Percentiles rank a stretch among this genome's conserved stretches.
Evolutionary conservation across 108 stramenopile species (phyloP).

Genomic region (Aureococcus anophagefferens): DNA sequence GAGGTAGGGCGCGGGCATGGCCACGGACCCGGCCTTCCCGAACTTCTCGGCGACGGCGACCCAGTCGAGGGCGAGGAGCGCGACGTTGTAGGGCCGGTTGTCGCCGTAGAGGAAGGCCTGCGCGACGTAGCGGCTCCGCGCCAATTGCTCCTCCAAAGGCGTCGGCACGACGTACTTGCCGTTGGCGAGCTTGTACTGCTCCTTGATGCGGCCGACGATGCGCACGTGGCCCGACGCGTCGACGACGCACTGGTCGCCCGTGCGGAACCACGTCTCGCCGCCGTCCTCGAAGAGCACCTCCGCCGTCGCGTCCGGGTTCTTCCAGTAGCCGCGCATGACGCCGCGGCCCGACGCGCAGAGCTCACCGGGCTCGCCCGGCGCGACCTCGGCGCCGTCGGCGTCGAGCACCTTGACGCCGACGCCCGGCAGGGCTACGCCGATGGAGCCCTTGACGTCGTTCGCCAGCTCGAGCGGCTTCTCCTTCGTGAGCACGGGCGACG

Average conservation of each 20-base stretch:
- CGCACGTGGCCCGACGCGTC: not conserved
- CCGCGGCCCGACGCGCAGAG: constrained; percentile 56
- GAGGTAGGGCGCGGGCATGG: not conserved
- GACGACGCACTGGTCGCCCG: not conserved
- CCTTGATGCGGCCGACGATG: constrained; percentile 44
- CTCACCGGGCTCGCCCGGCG: constrained; percentile 74
- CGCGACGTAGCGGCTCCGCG: constrained; percentile 68
- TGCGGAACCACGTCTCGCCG: not conserved
- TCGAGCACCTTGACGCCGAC: constrained; percentile 61
- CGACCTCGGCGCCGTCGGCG: constrained; percentile 47
- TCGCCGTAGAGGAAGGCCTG: constrained; percentile 82
- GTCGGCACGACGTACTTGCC: constrained; percentile 87
- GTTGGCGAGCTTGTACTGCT: constrained; percentile 94
- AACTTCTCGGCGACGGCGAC: constrained; percentile 26
- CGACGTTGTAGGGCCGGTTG: constrained; percentile 75
- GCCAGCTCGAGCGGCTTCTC: constrained; percentile 53
- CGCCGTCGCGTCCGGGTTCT: constrained; percentile 72
- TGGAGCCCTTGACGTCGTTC: constrained; percentile 41
- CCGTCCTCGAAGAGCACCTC: constrained; percentile 63
- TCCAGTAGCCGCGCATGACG: constrained; percentile 86
- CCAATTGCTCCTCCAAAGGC: constrained; percentile 78
- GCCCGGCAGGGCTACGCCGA: constrained; percentile 62
- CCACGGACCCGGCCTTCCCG: not conserved
- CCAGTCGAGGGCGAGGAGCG: constrained; percentile 71
- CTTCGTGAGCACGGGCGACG: constrained; percentile 68